phyloP scores from a whole-genome alignment of 345 rosid genomes.

The Eucalyptus viminalis region DNA sequence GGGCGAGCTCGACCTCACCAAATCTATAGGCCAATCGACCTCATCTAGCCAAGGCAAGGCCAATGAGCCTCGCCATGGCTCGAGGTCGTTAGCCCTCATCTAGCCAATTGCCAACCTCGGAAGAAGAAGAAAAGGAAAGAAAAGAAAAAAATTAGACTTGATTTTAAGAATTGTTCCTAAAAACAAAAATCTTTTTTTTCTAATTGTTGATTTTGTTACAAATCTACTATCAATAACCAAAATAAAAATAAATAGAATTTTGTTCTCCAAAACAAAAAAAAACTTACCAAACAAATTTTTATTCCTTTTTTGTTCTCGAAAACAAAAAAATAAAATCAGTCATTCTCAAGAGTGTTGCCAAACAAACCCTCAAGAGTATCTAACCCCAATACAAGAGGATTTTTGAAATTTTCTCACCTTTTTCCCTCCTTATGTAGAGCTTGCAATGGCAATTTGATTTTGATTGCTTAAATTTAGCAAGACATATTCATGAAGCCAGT shows the following conservation, averaged over 20 bases:
- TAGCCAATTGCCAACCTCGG: fast-evolving
- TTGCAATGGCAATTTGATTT: background rate
- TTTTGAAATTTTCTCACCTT: background rate
- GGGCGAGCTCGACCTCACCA: fast-evolving
- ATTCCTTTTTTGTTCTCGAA: fast-evolving
- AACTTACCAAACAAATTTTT: no score
- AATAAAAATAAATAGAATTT: no score
- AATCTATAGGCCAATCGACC: fast-evolving
- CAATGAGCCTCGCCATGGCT: fast-evolving
- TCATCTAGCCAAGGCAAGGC: no score
- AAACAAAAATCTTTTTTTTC: no score
- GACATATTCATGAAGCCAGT: background rate
- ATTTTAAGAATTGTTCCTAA: no score
- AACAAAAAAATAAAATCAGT: no score
- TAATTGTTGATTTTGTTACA: no score
- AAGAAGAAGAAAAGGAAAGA: no score
- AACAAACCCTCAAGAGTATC: background rate
- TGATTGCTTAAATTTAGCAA: background rate
- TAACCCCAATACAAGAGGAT: background rate
- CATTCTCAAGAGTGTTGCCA: no score
- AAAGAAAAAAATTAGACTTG: no score
- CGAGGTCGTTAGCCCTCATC: fast-evolving
- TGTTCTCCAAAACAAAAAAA: no score
- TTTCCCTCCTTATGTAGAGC: background rate
- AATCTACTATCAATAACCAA: no score